phyloP scores from a whole-genome alignment of 2,329 filamentous ascomycete genomes.

The Fusarium lateritium region DNA sequence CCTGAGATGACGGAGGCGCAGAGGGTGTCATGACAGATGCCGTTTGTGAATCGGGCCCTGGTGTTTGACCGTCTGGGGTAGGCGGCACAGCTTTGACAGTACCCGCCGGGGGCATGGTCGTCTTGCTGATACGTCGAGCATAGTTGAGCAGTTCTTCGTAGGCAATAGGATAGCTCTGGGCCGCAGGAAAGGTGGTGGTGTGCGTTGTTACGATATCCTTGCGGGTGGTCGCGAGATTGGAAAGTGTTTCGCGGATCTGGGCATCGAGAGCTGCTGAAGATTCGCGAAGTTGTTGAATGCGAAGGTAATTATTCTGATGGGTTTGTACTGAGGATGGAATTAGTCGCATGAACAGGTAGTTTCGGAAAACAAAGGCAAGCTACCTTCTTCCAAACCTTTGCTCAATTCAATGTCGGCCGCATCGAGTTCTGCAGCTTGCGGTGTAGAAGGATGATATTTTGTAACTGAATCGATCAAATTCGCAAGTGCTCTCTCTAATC shows the following conservation, averaged over 20 bases:
- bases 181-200: constrained; percentile 68
- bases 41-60: constrained; percentile 51
- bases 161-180: constrained; percentile 69
- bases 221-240: constrained; percentile 79
- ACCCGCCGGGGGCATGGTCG: constrained; percentile 78
- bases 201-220: constrained; percentile 78
- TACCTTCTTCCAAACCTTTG: constrained; percentile 76
- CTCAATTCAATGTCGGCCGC: constrained; percentile 78
- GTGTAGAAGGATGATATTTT: constrained; percentile 82
- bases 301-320: constrained; percentile 82
- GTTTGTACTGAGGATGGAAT: constrained; percentile 68
- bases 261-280: constrained; percentile 76
- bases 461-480: constrained; percentile 84
- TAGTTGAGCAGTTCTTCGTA: constrained; percentile 83
- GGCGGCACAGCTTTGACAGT: constrained; percentile 59
- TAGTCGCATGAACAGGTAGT: constrained; percentile 2
- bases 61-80: constrained; percentile 51
- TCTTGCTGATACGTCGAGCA: constrained; percentile 84
- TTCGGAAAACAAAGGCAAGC: not conserved
- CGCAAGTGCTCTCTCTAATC: constrained; percentile 76
- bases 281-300: constrained; percentile 77
- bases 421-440: constrained; percentile 77
- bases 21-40: constrained; percentile 52
- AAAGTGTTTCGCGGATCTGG: constrained; percentile 80
- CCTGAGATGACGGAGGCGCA: constrained; percentile 53